Evolutionary conservation across 805 yeast genomes (phyloP).

Genomic region (Pichia manshurica): DNA sequence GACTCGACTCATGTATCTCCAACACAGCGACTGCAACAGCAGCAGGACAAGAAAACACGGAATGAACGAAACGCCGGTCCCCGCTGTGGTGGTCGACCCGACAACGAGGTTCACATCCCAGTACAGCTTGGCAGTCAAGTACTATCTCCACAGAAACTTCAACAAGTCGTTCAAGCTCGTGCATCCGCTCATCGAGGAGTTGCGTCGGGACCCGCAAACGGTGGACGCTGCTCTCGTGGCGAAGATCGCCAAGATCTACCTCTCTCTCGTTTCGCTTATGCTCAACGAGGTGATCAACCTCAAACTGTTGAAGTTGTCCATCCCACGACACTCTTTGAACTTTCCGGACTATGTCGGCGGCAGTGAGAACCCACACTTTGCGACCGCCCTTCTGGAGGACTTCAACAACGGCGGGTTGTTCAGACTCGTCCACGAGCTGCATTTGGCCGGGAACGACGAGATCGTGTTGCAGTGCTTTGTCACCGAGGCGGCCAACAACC

Average conservation of each 20-base stretch:
- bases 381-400: not conserved
- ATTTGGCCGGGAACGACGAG: conserved; percentile 21
- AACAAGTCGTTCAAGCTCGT: conserved; percentile 25
- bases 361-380: not conserved
- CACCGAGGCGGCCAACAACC: conserved; percentile 27
- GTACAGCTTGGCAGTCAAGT: conserved; percentile 38
- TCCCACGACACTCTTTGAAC: not conserved
- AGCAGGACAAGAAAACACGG: no score
- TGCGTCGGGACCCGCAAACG: conserved; percentile 5
- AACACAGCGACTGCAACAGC: no score
- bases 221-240: conserved; percentile 12
- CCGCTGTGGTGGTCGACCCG: not conserved
- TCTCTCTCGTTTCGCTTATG: not conserved
- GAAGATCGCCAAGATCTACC: conserved; percentile 22
- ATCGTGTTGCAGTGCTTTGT: conserved; percentile 27
- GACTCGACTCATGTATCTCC: no score
- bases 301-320: not conserved
- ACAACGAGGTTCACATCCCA: conserved; percentile 17
- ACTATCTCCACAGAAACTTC: conserved; percentile 34
- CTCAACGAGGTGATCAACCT: not conserved
- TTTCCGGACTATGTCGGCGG: not conserved
- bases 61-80: not conserved
- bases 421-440: conserved; percentile 5
- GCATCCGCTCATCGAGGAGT: conserved; percentile 19
- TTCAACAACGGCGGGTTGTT: conserved; percentile 1